A percentile compares a stretch with the other conserved stretches of the same genome.
Conservation (phyloP, 2,329 filamentous ascomycete species). For the Talaromyces sp. region DNA sequence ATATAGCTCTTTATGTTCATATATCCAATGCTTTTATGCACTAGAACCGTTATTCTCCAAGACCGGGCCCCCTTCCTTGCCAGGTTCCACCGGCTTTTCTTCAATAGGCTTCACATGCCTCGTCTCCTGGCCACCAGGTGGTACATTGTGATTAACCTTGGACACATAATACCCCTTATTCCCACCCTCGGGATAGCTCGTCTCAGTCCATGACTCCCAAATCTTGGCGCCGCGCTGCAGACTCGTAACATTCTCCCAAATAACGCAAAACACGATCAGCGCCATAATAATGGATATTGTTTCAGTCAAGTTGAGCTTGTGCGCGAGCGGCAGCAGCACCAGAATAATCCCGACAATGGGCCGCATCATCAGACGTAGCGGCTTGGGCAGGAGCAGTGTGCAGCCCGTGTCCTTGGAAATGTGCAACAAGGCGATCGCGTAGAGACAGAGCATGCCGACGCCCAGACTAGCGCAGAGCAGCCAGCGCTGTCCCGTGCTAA, state of each 20-base stretch:
- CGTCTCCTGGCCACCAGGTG: not conserved
- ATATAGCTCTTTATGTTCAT: not conserved
- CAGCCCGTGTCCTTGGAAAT: constrained; percentile 31
- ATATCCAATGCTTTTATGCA: not conserved
- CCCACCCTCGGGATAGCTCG: constrained; percentile 19
- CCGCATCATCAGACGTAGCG: constrained; percentile 19
- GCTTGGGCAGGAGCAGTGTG: constrained; percentile 28
- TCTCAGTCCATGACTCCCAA: constrained; percentile 26
- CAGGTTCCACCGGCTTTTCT: not conserved
- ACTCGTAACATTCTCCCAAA: constrained; percentile 41
- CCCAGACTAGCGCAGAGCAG: constrained; percentile 44
- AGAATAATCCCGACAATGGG: constrained; percentile 31
- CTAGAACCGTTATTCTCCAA: not conserved
- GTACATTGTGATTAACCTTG: not conserved
- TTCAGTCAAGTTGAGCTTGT: constrained; percentile 25
- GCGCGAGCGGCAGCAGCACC: constrained; percentile 31
- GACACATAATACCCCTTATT: not conserved
- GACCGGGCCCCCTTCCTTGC: not conserved
- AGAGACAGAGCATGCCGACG: constrained; percentile 41
- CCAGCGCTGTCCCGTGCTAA: constrained; percentile 43
- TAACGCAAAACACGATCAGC: constrained; percentile 36
- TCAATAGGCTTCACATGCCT: not conserved
- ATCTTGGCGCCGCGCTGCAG: constrained; percentile 18
- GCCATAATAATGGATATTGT: constrained; percentile 42
- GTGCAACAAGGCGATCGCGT: constrained; percentile 34